Evolutionary conservation across 768 basidiomycete genomes (phyloP).

Genomic region (Roridomyces roridus): DNA sequence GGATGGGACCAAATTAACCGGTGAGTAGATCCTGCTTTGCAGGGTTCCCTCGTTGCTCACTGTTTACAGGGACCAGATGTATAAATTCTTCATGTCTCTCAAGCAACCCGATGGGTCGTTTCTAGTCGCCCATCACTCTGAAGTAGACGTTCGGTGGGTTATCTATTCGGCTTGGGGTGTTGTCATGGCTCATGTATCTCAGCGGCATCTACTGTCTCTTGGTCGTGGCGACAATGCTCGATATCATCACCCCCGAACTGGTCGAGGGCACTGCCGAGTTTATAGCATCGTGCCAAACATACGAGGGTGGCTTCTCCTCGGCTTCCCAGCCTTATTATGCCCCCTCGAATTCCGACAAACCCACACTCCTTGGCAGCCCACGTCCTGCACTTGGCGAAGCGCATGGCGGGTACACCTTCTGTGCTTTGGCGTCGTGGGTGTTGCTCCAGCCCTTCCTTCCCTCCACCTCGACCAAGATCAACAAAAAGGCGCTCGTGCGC

Average conservation of each 20-base stretch:
- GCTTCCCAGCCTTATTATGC: conserved; percentile 74
- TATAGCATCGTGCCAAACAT: conserved; percentile 92
- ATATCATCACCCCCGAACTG: conserved; percentile 90
- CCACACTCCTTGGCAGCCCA: conserved; percentile 45
- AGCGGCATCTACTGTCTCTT: conserved; percentile 97
- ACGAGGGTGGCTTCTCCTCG: conserved; percentile 94
- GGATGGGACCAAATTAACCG: conserved; percentile 91
- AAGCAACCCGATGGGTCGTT: conserved; percentile 96
- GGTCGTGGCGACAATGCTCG: conserved; percentile 79
- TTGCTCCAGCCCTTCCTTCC: conserved; percentile 68
- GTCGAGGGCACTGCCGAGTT: conserved; percentile 77
- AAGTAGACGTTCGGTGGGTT: conserved; percentile 90
- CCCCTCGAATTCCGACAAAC: conserved; percentile 18
- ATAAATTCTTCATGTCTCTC: conserved; percentile 88
- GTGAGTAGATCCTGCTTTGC: conserved; percentile 40
- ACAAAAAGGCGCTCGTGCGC: conserved; percentile 65
- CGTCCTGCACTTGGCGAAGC: conserved; percentile 91
- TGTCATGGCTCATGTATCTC: not conserved
- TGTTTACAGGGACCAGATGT: conserved; percentile 57
- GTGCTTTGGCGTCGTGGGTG: conserved; percentile 85
- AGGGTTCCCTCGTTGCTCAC: not conserved
- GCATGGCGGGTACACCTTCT: conserved; percentile 98
- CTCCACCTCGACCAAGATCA: conserved; percentile 30
- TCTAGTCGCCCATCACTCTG: conserved; percentile 83
- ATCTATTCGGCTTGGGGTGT: not conserved